Evolutionary conservation across 225 moss, liverwort and hornwort genomes (phyloP).

Genomic region (Pseudoscleropodium purum): DNA sequence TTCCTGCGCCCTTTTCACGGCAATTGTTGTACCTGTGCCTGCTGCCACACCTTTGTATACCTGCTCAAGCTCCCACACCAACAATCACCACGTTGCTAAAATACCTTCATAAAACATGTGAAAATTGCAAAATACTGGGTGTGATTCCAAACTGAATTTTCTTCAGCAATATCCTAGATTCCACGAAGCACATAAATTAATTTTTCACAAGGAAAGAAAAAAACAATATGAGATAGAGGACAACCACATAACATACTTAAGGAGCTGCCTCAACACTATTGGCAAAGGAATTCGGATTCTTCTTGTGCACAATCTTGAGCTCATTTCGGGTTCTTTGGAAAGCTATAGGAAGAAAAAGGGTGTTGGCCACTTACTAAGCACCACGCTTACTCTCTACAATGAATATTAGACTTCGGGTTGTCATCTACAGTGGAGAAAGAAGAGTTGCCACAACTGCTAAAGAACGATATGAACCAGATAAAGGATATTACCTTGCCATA

Average conservation of each 20-base stretch:
- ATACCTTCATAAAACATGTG: neutral
- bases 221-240: too few relatives aligned
- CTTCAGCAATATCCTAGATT: neutral
- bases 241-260: neutral
- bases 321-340: neutral
- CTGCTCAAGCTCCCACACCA: slow-evolving; percentile 7
- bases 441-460: neutral
- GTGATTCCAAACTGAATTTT: neutral
- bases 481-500: slow-evolving; percentile 54
- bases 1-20: slow-evolving; percentile 65
- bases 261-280: neutral
- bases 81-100: neutral
- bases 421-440: neutral
- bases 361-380: neutral
- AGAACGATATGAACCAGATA: neutral
- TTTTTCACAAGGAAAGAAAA: neutral
- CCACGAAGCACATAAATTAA: neutral
- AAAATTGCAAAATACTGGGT: neutral
- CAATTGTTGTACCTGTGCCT: slow-evolving; percentile 28
- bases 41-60: slow-evolving; percentile 51
- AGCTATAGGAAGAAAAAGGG: neutral
- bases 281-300: neutral
- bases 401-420: neutral
- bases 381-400: too few relatives aligned
- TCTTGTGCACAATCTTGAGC: neutral